Base-by-base conservation (phyloP, 1,139 yeast species). In the Pichia norvegensis region DNA sequence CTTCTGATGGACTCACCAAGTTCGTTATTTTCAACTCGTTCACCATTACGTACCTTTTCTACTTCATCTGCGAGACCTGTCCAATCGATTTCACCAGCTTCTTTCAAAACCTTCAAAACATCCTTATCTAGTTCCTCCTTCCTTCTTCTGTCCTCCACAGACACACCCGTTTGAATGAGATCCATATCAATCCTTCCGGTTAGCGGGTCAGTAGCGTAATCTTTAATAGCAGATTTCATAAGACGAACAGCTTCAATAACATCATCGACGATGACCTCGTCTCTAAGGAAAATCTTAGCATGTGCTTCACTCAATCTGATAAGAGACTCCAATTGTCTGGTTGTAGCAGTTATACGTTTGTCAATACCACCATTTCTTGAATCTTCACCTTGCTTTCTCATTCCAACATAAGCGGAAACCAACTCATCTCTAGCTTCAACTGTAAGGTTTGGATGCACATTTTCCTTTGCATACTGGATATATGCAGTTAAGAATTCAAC, bases 141-240 rank as follows among this genome's bases (percentile, higher is more conserved):
- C 59, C 82, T 65, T 57, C 82, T 78, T 62, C 97, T 74, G 64
- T 90, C 95, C 4, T 94, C 86, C 2, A 86, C 76, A 0, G 97
- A 86, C 35, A 94, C 88, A 48, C 98, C 98, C 0, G 97, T 92
- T 67, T 90, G 97, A 31, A 92, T 88, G 66, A 94, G 73, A 64
- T 88, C 97, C 97, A 92, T 88, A 63, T 94, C 98, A 55, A 92
- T 92, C 59, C 92, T 78, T 37, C 99, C 99, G 0, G 98, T 90
- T 38, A 84, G 73, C 29, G 97, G 98, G 67, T 92, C 99, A 9
- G 97, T 92, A 16, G 99, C 99, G 64, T 92, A 94, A 55, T 92
- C 97, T 65, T 92, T 92, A 54, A 92, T 86, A 21, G 99, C 99
- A 11, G 95, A 76, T 57, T 85, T 82, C 62, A 90, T 92, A 55